Evolutionary conservation across 2,329 filamentous ascomycete genomes (phyloP).

Genomic region (Neonectria neomacrospora): DNA sequence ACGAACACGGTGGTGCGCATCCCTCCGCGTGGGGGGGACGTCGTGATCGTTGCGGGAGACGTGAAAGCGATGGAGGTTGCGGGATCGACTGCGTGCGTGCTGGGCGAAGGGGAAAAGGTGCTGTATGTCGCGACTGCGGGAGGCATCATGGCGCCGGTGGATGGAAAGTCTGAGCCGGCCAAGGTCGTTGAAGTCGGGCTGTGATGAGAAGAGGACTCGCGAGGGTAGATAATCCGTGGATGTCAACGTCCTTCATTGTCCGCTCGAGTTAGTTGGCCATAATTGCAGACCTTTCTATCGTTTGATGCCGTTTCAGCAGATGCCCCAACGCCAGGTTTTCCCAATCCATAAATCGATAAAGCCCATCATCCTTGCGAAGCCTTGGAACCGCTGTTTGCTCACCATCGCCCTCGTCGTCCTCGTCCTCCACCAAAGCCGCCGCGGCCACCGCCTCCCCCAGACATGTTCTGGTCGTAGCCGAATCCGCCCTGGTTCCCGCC

Average conservation of each 20-base stretch:
- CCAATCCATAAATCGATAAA: conserved; percentile 39
- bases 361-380: conserved; percentile 12
- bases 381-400: conserved; percentile 1
- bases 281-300: conserved; percentile 36
- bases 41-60: conserved; percentile 21
- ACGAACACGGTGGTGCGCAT: conserved; percentile 34
- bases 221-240: conserved; percentile 18
- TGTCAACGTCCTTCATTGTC: conserved; percentile 15
- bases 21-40: conserved; percentile 7
- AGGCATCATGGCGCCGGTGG: conserved; percentile 25
- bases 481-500: conserved; percentile 65
- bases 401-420: conserved; percentile 44
- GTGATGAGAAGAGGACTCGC: background rate
- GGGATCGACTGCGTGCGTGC: conserved; percentile 32
- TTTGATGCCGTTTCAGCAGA: conserved; percentile 36
- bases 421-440: conserved; percentile 48
- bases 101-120: conserved; percentile 20
- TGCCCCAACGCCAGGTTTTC: conserved; percentile 44
- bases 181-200: conserved; percentile 33
- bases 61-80: conserved; percentile 21
- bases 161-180: conserved; percentile 37
- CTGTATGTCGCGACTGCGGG: conserved; percentile 35
- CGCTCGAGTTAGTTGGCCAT: conserved; percentile 19
- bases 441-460: conserved; percentile 51
- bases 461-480: conserved; percentile 61